phyloP scores from a whole-genome alignment of 176 grass and related monocot species.

The Aegilops bicornis region DNA sequence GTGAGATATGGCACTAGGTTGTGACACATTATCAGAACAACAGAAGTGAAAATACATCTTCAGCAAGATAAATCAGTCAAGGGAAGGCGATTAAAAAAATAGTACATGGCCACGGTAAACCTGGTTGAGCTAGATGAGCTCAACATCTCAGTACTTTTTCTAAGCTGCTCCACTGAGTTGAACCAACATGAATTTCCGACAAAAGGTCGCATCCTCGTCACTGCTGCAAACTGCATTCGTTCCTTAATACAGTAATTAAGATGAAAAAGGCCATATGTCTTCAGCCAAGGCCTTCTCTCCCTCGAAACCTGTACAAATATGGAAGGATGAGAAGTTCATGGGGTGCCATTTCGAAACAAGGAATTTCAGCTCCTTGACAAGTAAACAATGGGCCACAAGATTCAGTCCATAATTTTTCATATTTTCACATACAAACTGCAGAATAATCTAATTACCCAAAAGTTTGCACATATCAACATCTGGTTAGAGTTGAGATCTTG shows the following conservation, averaged over 20 bases:
- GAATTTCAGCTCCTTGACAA: background rate
- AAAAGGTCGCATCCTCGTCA: background rate
- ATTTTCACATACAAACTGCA: background rate
- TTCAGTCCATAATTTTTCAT: background rate
- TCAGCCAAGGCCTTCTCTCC: background rate
- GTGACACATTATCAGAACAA: background rate
- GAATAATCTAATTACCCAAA: slow-evolving; percentile 10
- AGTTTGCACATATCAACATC: background rate
- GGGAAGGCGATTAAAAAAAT: too few species aligned
- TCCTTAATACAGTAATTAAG: background rate
- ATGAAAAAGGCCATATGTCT: background rate
- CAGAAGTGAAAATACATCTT: background rate
- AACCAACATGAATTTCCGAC: background rate
- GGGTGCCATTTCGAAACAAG: background rate
- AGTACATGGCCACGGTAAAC: background rate
- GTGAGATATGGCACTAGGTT: background rate
- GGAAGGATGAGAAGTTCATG: background rate
- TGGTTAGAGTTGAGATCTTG: background rate
- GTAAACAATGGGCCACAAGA: background rate
- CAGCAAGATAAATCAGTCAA: background rate
- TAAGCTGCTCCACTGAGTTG: background rate
- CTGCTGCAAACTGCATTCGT: background rate
- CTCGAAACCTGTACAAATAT: background rate
- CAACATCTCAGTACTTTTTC: background rate
- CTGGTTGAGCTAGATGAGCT: background rate